Evolutionary conservation across 164 flowering plant genomes (phyloP).

Genomic region (Dillenia suffruticosa): DNA sequence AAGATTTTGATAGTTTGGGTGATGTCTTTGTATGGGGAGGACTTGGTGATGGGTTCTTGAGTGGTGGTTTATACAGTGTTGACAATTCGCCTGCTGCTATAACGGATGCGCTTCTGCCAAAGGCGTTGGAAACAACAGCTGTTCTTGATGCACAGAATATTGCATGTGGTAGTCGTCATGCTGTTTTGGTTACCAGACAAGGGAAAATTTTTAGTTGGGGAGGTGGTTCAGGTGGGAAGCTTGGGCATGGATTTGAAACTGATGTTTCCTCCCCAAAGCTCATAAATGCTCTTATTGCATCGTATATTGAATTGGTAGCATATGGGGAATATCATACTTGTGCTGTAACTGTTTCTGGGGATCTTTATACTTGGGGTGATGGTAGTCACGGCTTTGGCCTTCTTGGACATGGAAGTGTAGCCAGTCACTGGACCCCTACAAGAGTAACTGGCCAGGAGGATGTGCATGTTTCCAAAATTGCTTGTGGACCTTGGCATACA

Average conservation of each 20-base stretch:
- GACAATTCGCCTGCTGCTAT: constrained; percentile 7
- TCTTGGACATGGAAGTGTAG: constrained; percentile 15
- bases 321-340: constrained; percentile 71
- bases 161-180: constrained; percentile 55
- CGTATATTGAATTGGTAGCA: constrained; percentile 33
- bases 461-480: constrained; percentile 31
- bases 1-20: constrained; percentile 28
- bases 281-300: constrained; percentile 41
- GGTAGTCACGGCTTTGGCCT: constrained; percentile 19
- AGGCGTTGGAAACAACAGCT: constrained; percentile 42
- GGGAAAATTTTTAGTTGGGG: constrained; percentile 83
- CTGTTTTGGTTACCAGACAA: constrained; percentile 58
- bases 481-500: constrained; percentile 79
- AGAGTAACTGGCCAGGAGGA: constrained; percentile 43
- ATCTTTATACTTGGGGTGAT: constrained; percentile 67
- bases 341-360: constrained; percentile 55
- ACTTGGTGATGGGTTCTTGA: constrained; percentile 34
- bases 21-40: constrained; percentile 75
- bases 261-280: constrained; percentile 47
- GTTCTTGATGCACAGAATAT: constrained; percentile 44
- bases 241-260: constrained; percentile 50
- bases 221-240: constrained; percentile 49
- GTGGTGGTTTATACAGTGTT: constrained; percentile 23
- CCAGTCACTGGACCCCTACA: constrained; percentile 44
- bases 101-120: constrained; percentile 53